Conservation (phyloP, 2,329 filamentous ascomycete species). For the Niveomyces coronatus region DNA sequence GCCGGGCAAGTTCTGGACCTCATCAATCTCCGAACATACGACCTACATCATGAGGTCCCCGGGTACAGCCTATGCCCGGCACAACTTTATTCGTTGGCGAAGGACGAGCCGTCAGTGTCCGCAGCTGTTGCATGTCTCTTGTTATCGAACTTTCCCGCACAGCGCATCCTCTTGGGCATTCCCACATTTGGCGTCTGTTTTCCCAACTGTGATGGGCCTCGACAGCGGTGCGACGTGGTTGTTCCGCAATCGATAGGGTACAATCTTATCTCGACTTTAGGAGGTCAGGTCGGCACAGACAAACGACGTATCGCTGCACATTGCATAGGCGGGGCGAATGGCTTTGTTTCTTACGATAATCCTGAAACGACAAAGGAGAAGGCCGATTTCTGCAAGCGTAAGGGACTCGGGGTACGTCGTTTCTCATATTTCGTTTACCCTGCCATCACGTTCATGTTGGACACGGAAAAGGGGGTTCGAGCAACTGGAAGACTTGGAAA, state of each 20-base stretch:
- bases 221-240: constrained; percentile 45
- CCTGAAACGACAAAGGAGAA: constrained; percentile 67
- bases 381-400: constrained; percentile 61
- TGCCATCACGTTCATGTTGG: too few relatives aligned
- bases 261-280: constrained; percentile 57
- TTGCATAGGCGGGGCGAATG: constrained; percentile 62
- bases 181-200: constrained; percentile 70
- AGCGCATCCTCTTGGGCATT: constrained; percentile 66
- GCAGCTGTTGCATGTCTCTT: constrained; percentile 56
- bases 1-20: constrained; percentile 60
- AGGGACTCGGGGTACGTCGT: constrained; percentile 50
- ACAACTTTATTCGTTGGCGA: constrained; percentile 55
- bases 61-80: constrained; percentile 61
- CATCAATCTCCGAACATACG: constrained; percentile 72
- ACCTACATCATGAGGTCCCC: constrained; percentile 66
- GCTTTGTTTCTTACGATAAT: constrained; percentile 73
- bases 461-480: too few relatives aligned
- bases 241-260: constrained; percentile 63
- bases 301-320: constrained; percentile 57
- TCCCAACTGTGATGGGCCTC: constrained; percentile 51
- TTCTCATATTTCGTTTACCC: constrained; percentile 1
- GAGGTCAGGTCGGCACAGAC: constrained; percentile 58
- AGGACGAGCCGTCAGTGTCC: constrained; percentile 55
- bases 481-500: too few relatives aligned
- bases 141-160: constrained; percentile 53